Base-by-base conservation (phyloP, 2,329 filamentous ascomycete genomes). In the Aspergillus intermedius region DNA sequence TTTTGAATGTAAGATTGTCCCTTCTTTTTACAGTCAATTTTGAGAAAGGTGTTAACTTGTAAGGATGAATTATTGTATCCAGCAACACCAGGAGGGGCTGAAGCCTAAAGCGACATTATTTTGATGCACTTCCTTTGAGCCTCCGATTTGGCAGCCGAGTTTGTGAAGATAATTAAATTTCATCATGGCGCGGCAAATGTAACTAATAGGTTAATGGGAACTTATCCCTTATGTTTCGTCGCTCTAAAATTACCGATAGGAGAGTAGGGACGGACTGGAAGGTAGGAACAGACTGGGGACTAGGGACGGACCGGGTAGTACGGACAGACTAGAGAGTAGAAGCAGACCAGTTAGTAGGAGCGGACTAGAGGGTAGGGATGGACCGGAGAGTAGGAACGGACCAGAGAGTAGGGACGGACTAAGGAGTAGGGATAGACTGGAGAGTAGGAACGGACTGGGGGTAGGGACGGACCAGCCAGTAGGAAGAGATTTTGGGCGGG, bases 61-160 rank as follows among this genome's bases (percentile, higher is more conserved):
- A 25, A 52, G 50, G 35, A 49, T 19, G 47, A 49, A 43, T 52
- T 52, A 19, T 15, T 49, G 7, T 37, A 49, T 19, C 42, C 49
- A 23, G 37, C 45, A 12, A 52, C 49, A 25, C 47, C 50, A n/a
- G n/a, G 44, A 15, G 44, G 50, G 32, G 42, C 44, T 52, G 19
- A 44, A 52, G 50, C 23, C 37, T 52, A 10, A 52, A 52, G 34
- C 44, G 47, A 5, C 41, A 52, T 40, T 52, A 52, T 42, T 52
- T 52, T 30, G 19, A 25, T n/a, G 40, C 44, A 3, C n/a, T 52
- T 6, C 50, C 47, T 8, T 22, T 52, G 10, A 47, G 47, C 6
- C 47, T 52, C 32, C 32, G 44, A 2, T 47, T 52, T 30, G 17
- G 46, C 13, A 44, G 25, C 30, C 30, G 6, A 32, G 30, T 32